Conservation (phyloP, 1,284 basidiomycete species). For the Sporisorium exsertum region DNA sequence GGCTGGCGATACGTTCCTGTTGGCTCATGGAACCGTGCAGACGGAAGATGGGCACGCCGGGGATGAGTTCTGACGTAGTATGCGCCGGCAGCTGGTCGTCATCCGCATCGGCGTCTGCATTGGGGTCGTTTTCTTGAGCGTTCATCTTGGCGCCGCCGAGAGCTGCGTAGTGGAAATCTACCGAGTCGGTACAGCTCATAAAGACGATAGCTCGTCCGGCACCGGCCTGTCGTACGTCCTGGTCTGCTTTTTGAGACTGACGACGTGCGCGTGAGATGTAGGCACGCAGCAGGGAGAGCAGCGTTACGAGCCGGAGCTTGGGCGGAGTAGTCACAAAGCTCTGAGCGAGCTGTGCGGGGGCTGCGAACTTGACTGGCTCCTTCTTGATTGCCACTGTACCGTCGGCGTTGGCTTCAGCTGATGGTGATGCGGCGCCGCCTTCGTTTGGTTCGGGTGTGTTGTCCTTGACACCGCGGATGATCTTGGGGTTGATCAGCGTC, state of each 20-base stretch:
- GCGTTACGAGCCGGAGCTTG: slow-evolving; percentile 89
- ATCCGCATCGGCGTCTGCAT: slow-evolving; percentile 49
- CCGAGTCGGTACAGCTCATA: slow-evolving; percentile 94
- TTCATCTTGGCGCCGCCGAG: slow-evolving; percentile 83
- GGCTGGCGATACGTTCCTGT: slow-evolving; percentile 81
- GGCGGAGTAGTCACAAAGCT: slow-evolving; percentile 91
- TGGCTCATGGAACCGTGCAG: slow-evolving; percentile 93
- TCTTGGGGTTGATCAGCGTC: slow-evolving; percentile 75
- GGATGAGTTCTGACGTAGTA: slow-evolving; percentile 76
- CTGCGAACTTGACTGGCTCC: slow-evolving; percentile 77
- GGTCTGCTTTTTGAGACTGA: slow-evolving; percentile 32
- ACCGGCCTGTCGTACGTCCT: slow-evolving; percentile 30
- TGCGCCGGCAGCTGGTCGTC: slow-evolving; percentile 59
- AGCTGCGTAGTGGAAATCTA: slow-evolving; percentile 96
- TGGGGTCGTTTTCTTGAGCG: slow-evolving; percentile 42
- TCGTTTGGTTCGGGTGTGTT: slow-evolving; percentile 11
- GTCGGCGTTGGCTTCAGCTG: slow-evolving; percentile 4
- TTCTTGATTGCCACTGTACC: slow-evolving; percentile 71
- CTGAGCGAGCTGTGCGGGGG: slow-evolving; percentile 93
- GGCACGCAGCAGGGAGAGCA: slow-evolving; percentile 80
- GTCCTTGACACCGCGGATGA: slow-evolving; percentile 69
- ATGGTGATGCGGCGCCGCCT: background rate
- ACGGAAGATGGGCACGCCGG: slow-evolving; percentile 83
- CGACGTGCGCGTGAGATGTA: slow-evolving; percentile 74
- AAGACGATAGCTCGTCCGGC: slow-evolving; percentile 85